Evolutionary conservation across 2,329 filamentous ascomycete species (phyloP).

Genomic region (Teratosphaeria gauchensis): DNA sequence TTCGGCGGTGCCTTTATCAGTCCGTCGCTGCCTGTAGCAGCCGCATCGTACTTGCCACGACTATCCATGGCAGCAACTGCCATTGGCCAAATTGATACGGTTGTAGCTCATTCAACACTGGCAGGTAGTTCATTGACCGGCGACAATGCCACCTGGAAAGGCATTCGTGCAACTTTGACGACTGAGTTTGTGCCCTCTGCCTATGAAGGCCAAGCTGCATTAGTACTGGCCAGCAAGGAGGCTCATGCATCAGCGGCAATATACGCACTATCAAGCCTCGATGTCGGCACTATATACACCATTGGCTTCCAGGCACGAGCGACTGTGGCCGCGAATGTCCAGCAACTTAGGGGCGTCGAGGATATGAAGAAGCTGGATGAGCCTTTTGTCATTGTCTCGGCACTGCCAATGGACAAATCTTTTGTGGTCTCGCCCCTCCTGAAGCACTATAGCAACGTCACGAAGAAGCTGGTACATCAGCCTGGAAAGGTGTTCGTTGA

Average conservation of each 20-base stretch:
- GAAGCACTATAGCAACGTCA: constrained; percentile 53
- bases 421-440: constrained; percentile 68
- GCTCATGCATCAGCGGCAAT: constrained; percentile 70
- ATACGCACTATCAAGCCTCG: constrained; percentile 67
- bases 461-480: constrained; percentile 22
- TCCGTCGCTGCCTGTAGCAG: constrained; percentile 50
- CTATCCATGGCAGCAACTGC: constrained; percentile 67
- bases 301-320: constrained; percentile 61
- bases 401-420: constrained; percentile 67
- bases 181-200: constrained; percentile 75
- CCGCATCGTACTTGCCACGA: constrained; percentile 48
- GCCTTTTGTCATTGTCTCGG: constrained; percentile 74
- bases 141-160: constrained; percentile 79
- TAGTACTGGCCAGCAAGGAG: constrained; percentile 62
- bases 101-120: constrained; percentile 51
- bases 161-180: constrained; percentile 70
- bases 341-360: constrained; percentile 59
- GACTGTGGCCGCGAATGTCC: constrained; percentile 55
- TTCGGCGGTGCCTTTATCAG: constrained; percentile 79
- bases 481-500: constrained; percentile 67
- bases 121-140: constrained; percentile 54
- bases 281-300: constrained; percentile 70
- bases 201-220: constrained; percentile 64
- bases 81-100: constrained; percentile 75
- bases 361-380: constrained; percentile 70